A percentile compares a stretch with the other conserved stretches of the same genome.
Conservation (phyloP, 441 rosid genomes). For the Euphorbia schlechtendalii region DNA sequence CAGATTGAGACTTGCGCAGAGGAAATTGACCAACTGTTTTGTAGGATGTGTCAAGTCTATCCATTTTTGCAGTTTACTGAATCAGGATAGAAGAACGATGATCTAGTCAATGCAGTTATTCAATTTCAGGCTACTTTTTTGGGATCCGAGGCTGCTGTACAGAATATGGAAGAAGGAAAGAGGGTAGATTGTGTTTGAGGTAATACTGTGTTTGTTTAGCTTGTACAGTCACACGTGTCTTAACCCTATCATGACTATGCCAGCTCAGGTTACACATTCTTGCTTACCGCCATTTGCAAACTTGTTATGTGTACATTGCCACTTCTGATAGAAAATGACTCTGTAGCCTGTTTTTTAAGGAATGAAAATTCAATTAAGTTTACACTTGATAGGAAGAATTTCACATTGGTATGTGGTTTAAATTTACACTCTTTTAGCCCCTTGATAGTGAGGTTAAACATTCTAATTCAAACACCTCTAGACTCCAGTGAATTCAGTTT, state of each 20-base stretch:
- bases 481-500: no score
- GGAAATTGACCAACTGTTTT: constrained; percentile 21
- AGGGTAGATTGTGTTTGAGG: constrained; percentile 24
- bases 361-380: neutral
- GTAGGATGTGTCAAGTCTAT: constrained; percentile 21
- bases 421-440: neutral
- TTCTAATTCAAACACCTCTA: no score
- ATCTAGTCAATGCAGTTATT: constrained; percentile 14
- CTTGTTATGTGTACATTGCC: constrained; percentile 30
- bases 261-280: constrained; percentile 22
- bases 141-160: constrained; percentile 37
- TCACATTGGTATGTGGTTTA: neutral
- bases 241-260: constrained; percentile 14
- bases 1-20: constrained; percentile 2
- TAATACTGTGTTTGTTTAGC: constrained; percentile 23
- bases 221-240: constrained; percentile 10
- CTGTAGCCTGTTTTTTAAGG: constrained; percentile 1
- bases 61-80: constrained; percentile 20
- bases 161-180: constrained; percentile 26
- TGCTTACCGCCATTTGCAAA: constrained; percentile 18
- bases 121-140: constrained; percentile 22
- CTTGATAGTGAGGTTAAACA: no score
- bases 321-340: constrained; percentile 8
- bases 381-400: neutral
- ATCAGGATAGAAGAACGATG: constrained; percentile 17